Conservation (phyloP, 495 filamentous ascomycete genomes). For the Hyaloscypha bicolor region DNA sequence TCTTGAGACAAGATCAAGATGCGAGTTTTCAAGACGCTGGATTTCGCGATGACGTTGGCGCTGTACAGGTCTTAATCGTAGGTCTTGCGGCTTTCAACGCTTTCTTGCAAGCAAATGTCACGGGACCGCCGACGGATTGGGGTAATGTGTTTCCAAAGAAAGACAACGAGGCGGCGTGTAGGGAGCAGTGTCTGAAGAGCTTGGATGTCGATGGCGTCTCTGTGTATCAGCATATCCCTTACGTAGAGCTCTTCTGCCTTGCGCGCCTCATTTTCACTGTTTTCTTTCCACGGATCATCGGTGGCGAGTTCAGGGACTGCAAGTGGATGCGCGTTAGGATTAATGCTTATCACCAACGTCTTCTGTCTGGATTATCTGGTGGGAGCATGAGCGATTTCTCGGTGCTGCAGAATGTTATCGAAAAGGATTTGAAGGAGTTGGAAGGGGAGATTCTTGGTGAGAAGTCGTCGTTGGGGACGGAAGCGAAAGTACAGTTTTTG, state of each 20-base stretch:
- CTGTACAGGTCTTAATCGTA: conserved; percentile 19
- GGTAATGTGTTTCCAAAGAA: conserved; percentile 34
- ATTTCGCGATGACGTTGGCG: neutral
- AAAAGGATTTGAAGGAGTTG: conserved; percentile 47
- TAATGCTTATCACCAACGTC: conserved; percentile 84
- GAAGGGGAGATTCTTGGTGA: conserved; percentile 43
- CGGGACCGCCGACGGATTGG: conserved; percentile 57
- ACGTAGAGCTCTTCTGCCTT: conserved; percentile 79
- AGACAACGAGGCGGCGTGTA: conserved; percentile 35
- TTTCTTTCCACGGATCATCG: conserved; percentile 32
- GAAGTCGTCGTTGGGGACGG: conserved; percentile 32
- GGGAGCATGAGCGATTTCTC: conserved; percentile 28
- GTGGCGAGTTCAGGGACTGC: conserved; percentile 27
- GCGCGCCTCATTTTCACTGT: conserved; percentile 68
- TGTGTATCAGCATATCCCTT: conserved; percentile 80
- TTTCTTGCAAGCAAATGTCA: conserved; percentile 93
- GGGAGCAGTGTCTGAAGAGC: conserved; percentile 57
- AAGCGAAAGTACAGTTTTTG: conserved; percentile 63
- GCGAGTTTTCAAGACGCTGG: conserved; percentile 8
- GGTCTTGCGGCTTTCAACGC: conserved; percentile 68
- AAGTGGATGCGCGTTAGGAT: conserved; percentile 64
- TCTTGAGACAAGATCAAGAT: conserved; percentile 14
- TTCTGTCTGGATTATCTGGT: conserved; percentile 50
- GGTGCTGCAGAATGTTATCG: conserved; percentile 49
- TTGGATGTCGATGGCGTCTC: conserved; percentile 84